Conservation (phyloP, 768 basidiomycete species). For the Russula sp. region DNA sequence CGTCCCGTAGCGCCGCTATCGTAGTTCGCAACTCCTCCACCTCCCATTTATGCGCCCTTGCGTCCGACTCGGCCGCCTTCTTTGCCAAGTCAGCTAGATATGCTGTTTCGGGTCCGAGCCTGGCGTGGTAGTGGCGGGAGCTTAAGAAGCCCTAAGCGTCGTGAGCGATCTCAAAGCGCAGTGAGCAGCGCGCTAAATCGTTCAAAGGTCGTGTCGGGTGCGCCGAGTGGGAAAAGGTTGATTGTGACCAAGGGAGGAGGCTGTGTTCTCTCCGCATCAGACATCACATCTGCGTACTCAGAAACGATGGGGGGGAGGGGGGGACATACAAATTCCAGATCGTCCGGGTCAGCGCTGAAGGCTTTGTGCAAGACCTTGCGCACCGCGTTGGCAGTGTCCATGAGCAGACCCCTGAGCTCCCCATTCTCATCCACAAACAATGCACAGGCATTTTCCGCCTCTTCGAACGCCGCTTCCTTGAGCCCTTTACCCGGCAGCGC, state of each 20-base stretch:
- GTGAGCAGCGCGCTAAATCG: constrained; percentile 27
- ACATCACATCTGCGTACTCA: neutral
- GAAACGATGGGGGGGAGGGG: too few species aligned
- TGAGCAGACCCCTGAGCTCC: constrained; percentile 50
- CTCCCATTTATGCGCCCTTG: constrained; percentile 18
- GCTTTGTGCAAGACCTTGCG: too few species aligned
- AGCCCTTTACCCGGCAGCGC: constrained; percentile 38
- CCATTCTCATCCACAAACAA: constrained; percentile 61
- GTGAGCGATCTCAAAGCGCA: constrained; percentile 14
- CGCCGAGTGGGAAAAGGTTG: too few species aligned
- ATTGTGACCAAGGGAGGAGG: too few species aligned
- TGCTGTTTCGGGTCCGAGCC: too few species aligned
- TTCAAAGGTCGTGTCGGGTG: neutral
- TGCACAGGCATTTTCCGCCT: constrained; percentile 61
- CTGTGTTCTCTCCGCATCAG: too few species aligned
- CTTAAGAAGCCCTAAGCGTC: too few species aligned
- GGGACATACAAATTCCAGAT: too few species aligned
- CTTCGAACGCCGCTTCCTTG: constrained; percentile 62
- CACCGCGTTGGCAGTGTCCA: constrained; percentile 57
- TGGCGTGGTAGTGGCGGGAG: too few species aligned
- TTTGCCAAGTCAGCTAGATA: neutral
- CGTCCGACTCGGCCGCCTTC: constrained; percentile 20
- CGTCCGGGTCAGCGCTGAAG: too few species aligned
- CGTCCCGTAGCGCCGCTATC: neutral
- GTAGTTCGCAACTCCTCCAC: too few species aligned